Percentiles rank a stretch among this genome's conserved stretches.
phyloP scores from a whole-genome alignment of 305 asterid species.

The Euphrasia arctica region DNA sequence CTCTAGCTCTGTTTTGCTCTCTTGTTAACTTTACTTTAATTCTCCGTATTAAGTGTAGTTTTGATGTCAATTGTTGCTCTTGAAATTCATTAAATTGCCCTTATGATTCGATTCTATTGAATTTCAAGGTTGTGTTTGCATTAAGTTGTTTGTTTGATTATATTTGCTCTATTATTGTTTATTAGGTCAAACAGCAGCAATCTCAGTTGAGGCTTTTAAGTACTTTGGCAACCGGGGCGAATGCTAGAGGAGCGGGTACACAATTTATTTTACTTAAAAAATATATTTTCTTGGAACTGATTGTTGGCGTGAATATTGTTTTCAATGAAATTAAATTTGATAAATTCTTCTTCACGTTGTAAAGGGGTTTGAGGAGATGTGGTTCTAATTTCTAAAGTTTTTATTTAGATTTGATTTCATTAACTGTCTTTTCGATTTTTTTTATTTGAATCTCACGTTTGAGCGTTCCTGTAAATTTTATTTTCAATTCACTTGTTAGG shows the following conservation, averaged over 20 bases:
- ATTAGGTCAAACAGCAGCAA: slow-evolving; percentile 51
- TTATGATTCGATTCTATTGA: neutral
- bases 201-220: slow-evolving; percentile 47
- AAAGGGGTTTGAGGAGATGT: neutral
- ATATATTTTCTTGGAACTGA: neutral
- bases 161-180: slow-evolving; percentile 9
- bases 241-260: slow-evolving; percentile 37
- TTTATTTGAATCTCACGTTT: neutral
- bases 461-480: neutral
- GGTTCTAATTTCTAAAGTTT: neutral
- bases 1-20: neutral
- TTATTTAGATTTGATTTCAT: neutral
- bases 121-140: neutral
- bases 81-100: slow-evolving; percentile 8
- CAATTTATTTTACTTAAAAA: neutral
- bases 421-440: neutral
- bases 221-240: slow-evolving; percentile 33
- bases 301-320: neutral
- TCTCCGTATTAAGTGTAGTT: neutral
- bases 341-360: neutral
- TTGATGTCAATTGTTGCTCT: slow-evolving; percentile 1
- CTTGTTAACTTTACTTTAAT: neutral
- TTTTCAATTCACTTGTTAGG: neutral
- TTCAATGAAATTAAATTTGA: neutral
- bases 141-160: neutral